Evolutionary conservation across 345 rosid species (phyloP), one percentile per base, ranked within the genome.

Genomic region (Erucastrum elatum): DNA sequence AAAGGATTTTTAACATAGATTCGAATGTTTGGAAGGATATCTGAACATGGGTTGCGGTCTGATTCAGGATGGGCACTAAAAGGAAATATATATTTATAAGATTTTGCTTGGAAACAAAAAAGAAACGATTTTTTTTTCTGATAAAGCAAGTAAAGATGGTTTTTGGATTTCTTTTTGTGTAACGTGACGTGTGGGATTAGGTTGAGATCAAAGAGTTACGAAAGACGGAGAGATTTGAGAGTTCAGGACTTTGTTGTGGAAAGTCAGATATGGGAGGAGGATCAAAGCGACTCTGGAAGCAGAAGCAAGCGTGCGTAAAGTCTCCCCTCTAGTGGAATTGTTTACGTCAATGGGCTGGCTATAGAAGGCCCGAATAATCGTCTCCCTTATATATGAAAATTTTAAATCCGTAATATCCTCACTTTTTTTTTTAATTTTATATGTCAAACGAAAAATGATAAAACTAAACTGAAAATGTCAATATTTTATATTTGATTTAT

Each of bases 141-240:
- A 31, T 77, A 31, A 63, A 44, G 8, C 2, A 63, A 44, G 8
- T 2, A 44, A 44, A 44, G 11, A 25, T n/a, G 16, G n/a, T 41
- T 30, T 58, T 66, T 21, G 0, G 21, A 11, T 15, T 16, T 6
- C 21, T 3, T 15, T 7, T 1, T 13, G 55, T 58, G 55, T 72
- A 78, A 78, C 77, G 73, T 78, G 82, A 74, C 82, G 82, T 79
- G 82, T 74, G 75, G 82, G 82, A 16, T 79, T 72, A n/a, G 78
- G 69, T 72, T 67, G 8, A 78, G 82, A 46, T 58, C 53, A 72
- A 66, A 72, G 31, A 72, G 31, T 62, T 60, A 66, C 39, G 10
- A 0, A 66, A 72, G 21, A 56, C n/a, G 21, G 21, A 44, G 53
- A 44, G 53, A 44, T 44, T 44, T 10, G 25, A 49, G n/a, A 68